Evolutionary conservation across 2,329 filamentous ascomycete genomes (phyloP).

Genomic region (Aspergillus quadrilineatus): DNA sequence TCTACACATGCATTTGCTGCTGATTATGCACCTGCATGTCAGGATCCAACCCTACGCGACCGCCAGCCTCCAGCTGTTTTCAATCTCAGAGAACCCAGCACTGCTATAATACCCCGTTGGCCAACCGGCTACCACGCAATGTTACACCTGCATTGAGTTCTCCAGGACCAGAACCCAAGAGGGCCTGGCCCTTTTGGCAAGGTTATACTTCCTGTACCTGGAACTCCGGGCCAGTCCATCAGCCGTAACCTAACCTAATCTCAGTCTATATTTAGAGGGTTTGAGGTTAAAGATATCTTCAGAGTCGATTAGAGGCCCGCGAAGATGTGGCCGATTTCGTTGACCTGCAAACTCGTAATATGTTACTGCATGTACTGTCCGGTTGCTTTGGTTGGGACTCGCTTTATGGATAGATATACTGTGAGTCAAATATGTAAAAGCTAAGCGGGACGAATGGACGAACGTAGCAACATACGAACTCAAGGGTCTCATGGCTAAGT

Average conservation of each 20-base stretch:
- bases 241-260: neutral
- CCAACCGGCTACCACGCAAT: neutral
- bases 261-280: neutral
- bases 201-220: neutral
- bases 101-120: neutral
- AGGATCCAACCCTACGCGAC: neutral
- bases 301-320: neutral
- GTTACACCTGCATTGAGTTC: neutral
- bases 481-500: too few relatives aligned
- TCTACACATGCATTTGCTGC: neutral
- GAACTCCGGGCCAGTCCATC: neutral
- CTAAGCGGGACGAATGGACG: too few relatives aligned
- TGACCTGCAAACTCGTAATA: too few relatives aligned
- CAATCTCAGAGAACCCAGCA: neutral
- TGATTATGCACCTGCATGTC: neutral
- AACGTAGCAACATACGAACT: too few relatives aligned
- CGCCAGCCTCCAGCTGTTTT: neutral
- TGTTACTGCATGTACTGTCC: too few relatives aligned
- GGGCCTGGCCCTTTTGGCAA: neutral
- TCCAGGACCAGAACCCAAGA: neutral
- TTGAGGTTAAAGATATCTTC: neutral
- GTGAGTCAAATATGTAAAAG: too few relatives aligned
- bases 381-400: too few relatives aligned
- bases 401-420: too few relatives aligned
- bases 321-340: too few relatives aligned